Percentiles rank a stretch among this genome's conserved stretches.
Conservation (phyloP, 768 basidiomycete species). For the Boletellus ananiceps region DNA sequence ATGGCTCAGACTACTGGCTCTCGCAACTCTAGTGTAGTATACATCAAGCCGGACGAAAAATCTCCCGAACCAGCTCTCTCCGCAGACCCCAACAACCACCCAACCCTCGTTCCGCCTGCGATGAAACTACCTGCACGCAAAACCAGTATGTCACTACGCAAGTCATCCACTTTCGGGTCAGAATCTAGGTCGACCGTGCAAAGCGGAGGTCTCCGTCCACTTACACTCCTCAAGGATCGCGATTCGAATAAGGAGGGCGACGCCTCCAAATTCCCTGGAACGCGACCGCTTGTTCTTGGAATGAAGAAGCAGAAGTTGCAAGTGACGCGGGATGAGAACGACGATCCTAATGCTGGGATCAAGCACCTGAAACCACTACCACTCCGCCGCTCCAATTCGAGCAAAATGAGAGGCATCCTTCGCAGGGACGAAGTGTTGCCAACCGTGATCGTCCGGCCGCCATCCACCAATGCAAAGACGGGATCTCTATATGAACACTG, state of each 20-base stretch:
- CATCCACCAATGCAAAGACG: conserved; percentile 46
- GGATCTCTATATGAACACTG: conserved; percentile 43
- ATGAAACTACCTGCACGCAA: too few species aligned
- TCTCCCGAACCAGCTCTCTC: not conserved
- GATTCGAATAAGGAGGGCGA: conserved; percentile 37
- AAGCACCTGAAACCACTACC: conserved; percentile 56
- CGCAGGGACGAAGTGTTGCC: conserved; percentile 55
- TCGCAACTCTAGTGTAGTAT: conserved; percentile 58
- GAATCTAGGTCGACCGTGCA: conserved; percentile 36
- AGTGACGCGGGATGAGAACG: conserved; percentile 33
- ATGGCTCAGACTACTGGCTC: conserved; percentile 16
- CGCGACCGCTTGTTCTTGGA: conserved; percentile 53
- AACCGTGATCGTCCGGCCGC: conserved; percentile 57
- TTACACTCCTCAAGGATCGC: conserved; percentile 60
- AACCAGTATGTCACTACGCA: conserved; percentile 30
- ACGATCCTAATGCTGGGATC: conserved; percentile 31
- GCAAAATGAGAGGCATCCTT: conserved; percentile 54
- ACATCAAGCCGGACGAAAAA: conserved; percentile 58
- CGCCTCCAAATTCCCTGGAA: conserved; percentile 24
- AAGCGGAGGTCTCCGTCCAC: conserved; percentile 50
- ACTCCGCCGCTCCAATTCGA: conserved; percentile 59
- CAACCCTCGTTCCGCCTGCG: too few species aligned
- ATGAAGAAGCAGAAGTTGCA: conserved; percentile 47
- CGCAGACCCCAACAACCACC: conserved; percentile 9
- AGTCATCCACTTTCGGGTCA: conserved; percentile 15